Base-by-base conservation (phyloP, 2,329 filamentous ascomycete genomes). In the Colletotrichum paranaense region DNA sequence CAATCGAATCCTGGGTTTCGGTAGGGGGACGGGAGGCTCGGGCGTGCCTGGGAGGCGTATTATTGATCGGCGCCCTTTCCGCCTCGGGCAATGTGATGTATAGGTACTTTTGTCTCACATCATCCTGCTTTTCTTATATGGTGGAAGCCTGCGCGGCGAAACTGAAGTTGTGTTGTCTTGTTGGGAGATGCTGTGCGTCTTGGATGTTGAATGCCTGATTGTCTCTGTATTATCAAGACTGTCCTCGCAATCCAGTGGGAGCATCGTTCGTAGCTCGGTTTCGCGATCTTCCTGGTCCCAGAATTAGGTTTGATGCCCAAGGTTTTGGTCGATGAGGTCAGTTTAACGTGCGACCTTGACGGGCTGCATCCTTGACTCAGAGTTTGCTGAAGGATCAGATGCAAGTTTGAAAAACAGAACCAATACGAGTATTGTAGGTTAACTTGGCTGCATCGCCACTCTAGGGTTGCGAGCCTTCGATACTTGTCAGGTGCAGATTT, bases 41-140 rank as follows among this genome's bases (percentile, higher is more conserved):
- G 46, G 24, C 14, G 52, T 4, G 32, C 14, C 65, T 73, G 22
- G 42, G 55, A 26, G 59, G 59, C 59, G 59, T 42, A 66, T 73
- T 12, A 19, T 59, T 64, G 70, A 73, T 69, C 70, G 70, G 66
- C 70, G 30, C 35, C 59, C 46, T 56, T 22, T 69, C 53, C 66
- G 66, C 55, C 70, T 64, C 35, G 55, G 59, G 53, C 32, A 60
- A 16, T 22, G 59, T 22, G 7, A 60, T 62, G 24, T 56, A 46
- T 11, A 4, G 1, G 19, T n/a, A 9, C 19, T 16, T n/a, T 16
- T 68, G 53, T 60, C 53, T 60, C 59, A 63, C 66, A 64, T 69
- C 42, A 56, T 60, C 55, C 59, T 49, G 66, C 14, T 55, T 19
- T 16, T 24, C 46, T 12, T 8, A 0, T 52, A 12, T 46, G 7